Evolutionary conservation across 805 yeast species (phyloP).

Genomic region (Wickerhamiella kazuoi): DNA sequence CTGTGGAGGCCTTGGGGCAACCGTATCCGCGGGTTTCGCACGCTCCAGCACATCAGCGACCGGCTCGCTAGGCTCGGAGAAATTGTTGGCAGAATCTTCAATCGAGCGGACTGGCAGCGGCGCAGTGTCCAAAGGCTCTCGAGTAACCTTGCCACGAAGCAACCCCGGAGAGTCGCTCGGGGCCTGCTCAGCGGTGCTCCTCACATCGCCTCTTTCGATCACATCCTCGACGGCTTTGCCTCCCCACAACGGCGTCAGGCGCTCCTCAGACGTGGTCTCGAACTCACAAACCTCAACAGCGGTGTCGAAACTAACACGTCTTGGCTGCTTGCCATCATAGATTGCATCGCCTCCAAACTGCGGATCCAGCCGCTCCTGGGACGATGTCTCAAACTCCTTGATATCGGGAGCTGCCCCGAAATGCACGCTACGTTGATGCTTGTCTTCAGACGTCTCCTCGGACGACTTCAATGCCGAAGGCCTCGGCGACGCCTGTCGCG

Average conservation of each 20-base stretch:
- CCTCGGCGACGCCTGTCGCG: neutral
- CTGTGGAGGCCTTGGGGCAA: no score
- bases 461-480: neutral
- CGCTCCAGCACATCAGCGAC: no score
- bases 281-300: constrained; percentile 14
- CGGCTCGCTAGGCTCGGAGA: no score
- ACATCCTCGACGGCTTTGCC: neutral
- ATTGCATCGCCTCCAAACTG: neutral
- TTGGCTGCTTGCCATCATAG: constrained; percentile 2
- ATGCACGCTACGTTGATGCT: neutral
- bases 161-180: no score
- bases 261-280: constrained; percentile 12
- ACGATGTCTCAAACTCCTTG: neutral
- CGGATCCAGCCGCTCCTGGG: constrained; percentile 1
- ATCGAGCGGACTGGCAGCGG: no score
- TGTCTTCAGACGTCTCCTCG: neutral
- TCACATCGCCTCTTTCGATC: no score
- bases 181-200: no score
- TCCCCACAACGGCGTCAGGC: constrained; percentile 5
- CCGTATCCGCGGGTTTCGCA: no score
- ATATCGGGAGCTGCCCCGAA: neutral
- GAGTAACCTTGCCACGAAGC: no score
- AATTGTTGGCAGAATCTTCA: no score
- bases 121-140: no score
- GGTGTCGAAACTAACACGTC: constrained; percentile 11